A percentile compares a stretch with the other conserved stretches of the same genome.
These are phyloP conservation scores for Penicillium sp. DNA, from an alignment of 2,329 filamentous ascomycete species.

Conservation along the genomic window DNA sequence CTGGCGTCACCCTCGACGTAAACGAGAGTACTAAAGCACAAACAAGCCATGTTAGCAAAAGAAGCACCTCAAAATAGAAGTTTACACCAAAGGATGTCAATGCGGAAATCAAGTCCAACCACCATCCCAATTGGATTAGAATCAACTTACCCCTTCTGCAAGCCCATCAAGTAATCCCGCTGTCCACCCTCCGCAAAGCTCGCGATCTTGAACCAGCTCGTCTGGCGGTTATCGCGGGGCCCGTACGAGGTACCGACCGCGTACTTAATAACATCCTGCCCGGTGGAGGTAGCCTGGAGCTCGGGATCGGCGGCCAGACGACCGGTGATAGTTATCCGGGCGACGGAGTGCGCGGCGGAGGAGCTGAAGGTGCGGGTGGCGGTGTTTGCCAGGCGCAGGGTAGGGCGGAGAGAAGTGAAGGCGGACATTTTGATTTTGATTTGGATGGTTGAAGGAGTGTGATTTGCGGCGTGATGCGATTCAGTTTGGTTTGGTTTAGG, in stretches of 20 bases:
- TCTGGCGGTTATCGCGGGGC: constrained; percentile 66
- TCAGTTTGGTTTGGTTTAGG: background rate
- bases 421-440: constrained; percentile 32
- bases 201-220: constrained; percentile 81
- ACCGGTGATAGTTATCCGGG: constrained; percentile 83
- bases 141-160: constrained; percentile 77
- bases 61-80: background rate
- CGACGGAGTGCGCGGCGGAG: constrained; percentile 59
- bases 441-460: background rate
- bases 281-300: constrained; percentile 66
- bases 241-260: constrained; percentile 69
- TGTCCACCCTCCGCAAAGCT: constrained; percentile 69
- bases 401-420: constrained; percentile 54
- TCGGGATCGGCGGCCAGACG: constrained; percentile 80
- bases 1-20: constrained; percentile 80
- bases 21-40: constrained; percentile 65
- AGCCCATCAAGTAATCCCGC: constrained; percentile 68
- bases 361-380: constrained; percentile 72
- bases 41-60: constrained; percentile 11
- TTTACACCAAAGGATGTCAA: background rate
- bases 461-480: background rate
- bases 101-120: background rate
- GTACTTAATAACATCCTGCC: constrained; percentile 75
- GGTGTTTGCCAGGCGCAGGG: constrained; percentile 47
- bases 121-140: background rate